phyloP scores from a whole-genome alignment of 139 green algal genomes.

The Ettlia oleoabundans region DNA sequence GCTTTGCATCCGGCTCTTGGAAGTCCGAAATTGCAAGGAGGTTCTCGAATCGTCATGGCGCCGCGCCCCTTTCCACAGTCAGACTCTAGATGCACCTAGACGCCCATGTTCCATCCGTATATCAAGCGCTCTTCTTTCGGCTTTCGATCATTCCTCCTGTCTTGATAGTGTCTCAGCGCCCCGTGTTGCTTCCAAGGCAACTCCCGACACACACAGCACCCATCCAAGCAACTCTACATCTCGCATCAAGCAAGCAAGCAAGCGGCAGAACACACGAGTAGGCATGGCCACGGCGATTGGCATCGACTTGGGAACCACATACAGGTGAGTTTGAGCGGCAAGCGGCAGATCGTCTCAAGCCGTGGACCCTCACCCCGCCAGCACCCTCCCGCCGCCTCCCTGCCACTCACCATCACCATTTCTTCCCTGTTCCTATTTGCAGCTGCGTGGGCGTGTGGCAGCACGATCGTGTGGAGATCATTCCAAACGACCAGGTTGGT shows the following conservation, averaged over 20 bases:
- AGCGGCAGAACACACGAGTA: not conserved
- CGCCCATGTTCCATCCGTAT: too few species aligned
- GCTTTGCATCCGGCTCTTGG: too few species aligned
- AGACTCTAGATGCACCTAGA: too few species aligned
- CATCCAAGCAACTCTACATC: not conserved
- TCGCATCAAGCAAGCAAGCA: not conserved
- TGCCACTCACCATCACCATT: not conserved
- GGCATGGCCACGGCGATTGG: constrained; percentile 28
- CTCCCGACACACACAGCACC: not conserved
- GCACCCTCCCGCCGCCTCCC: not conserved
- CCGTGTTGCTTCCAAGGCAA: too few species aligned
- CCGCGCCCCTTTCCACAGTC: too few species aligned
- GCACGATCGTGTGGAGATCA: constrained; percentile 93
- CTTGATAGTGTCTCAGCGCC: too few species aligned
- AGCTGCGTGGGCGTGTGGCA: constrained; percentile 94
- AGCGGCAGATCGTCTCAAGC: not conserved
- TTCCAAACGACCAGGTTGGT: constrained; percentile 88
- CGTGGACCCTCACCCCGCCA: not conserved
- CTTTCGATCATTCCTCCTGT: too few species aligned
- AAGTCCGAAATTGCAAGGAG: too few species aligned
- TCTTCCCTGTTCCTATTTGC: not conserved
- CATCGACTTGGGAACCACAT: constrained; percentile 91
- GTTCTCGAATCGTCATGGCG: too few species aligned
- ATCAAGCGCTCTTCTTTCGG: too few species aligned
- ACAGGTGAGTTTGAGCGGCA: constrained; percentile 51